Evolutionary conservation across 106 monocot genomes (phyloP), one percentile per base, ranked within the genome.

Genomic region (Gastrodia elata): DNA sequence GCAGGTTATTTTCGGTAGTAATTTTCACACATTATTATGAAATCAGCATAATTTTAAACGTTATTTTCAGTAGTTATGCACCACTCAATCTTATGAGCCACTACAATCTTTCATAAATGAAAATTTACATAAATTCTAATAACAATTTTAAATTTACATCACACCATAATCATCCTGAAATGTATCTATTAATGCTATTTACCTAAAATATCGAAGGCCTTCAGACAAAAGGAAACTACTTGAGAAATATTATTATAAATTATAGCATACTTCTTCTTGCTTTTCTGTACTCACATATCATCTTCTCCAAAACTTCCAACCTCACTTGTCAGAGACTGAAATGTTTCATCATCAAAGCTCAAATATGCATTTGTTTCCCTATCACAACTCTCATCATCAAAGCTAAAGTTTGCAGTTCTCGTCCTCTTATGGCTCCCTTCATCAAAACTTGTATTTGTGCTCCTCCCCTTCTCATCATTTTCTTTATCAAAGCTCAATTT

Each of bases 321-420:
- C 10, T 30, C 64, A 32, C 64, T 64, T 30, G 64, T 9, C 30
- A 64, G 30, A 30, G 64, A 64, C 64, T 64, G 64, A 30, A 64
- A 64, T 8, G 64, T 64, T 32, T 64, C 64, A 10, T 64, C 64
- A 32, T 64, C 64, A 64, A 64, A 64, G 30, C 64, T 64, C 30
- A 32, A 64, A 32, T 64, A 4, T 10, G 10, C 26, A 64, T 2
- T 64, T 64, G 30, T 64, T 32, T 2, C n/a, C 64, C 26, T 30
- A 7, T 30, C 15, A 64, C 32, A 8, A 32, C 32, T 64, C 64
- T 64, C 64, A 30, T 30, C 64, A 64, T 64, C 28, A 57, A 57
- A 57, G 24, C 56, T 57, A 6, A 57, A 11, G 6, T 57, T 57
- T 57, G 56, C 6, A n/a, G 6, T 16, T 57, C 22, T 57, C 16